Percentiles rank a stretch among this genome's conserved stretches.
Evolutionary conservation across 2,329 filamentous ascomycete species (phyloP).

Genomic region (Verticillium dahliae): DNA sequence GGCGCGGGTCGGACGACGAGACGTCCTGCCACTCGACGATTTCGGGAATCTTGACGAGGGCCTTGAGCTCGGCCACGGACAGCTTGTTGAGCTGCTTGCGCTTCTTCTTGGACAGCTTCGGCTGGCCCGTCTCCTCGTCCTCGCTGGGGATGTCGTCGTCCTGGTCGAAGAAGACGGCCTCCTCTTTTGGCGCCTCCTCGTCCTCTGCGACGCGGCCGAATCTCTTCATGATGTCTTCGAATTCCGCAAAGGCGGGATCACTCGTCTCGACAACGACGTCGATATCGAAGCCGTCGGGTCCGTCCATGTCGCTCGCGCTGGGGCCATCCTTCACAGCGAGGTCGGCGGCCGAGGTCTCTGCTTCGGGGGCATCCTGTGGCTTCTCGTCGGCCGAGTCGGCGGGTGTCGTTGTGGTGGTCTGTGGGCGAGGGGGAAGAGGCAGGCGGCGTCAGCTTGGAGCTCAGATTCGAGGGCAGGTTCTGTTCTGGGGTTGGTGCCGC

Average conservation of each 20-base stretch:
- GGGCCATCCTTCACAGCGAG: constrained; percentile 7
- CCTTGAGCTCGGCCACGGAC: constrained; percentile 92
- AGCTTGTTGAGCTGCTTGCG: constrained; percentile 86
- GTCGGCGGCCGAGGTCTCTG: constrained; percentile 16
- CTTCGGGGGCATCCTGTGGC: constrained; percentile 17
- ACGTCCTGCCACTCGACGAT: constrained; percentile 97
- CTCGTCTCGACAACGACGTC: constrained; percentile 52
- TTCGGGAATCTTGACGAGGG: constrained; percentile 83
- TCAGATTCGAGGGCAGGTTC: not conserved
- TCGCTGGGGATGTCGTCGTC: constrained; percentile 83
- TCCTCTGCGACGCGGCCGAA: constrained; percentile 64
- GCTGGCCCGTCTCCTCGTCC: constrained; percentile 60
- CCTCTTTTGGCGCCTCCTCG: constrained; percentile 57
- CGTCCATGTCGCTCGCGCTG: constrained; percentile 19
- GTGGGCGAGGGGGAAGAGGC: too few species aligned
- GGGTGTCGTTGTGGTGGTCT: constrained; percentile 1
- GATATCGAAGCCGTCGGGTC: constrained; percentile 38
- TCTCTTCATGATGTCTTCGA: constrained; percentile 73
- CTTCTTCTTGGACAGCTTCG: constrained; percentile 89
- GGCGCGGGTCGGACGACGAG: constrained; percentile 78
- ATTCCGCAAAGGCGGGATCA: constrained; percentile 61
- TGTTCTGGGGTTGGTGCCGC: not conserved
- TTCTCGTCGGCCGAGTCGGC: constrained; percentile 14
- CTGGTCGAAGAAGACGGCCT: constrained; percentile 68
- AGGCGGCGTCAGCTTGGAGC: not conserved